These are phyloP conservation scores for Fusarium coicis DNA, from an alignment of 2,329 filamentous ascomycete species.

Conservation along the genomic window DNA sequence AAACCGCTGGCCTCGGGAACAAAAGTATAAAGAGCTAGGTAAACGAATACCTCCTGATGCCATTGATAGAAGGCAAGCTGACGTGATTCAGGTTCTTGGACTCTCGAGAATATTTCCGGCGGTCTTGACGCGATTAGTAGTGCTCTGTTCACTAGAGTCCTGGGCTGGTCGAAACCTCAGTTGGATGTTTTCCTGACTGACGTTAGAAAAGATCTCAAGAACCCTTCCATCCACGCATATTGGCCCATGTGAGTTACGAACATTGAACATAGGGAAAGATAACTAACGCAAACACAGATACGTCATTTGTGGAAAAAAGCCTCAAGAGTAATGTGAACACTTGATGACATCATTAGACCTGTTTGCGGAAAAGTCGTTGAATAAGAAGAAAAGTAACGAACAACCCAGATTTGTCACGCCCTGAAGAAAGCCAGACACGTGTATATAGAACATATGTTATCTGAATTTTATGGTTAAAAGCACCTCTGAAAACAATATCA, in stretches of 20 bases:
- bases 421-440: background rate
- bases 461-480: background rate
- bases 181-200: constrained; percentile 38
- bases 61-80: background rate
- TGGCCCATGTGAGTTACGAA: constrained; percentile 35
- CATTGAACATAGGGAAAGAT: background rate
- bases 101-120: constrained; percentile 29
- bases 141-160: constrained; percentile 42
- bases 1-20: constrained; percentile 61
- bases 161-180: constrained; percentile 42
- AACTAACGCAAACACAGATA: background rate
- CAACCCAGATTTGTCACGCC: background rate
- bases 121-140: constrained; percentile 42
- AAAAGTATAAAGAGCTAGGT: constrained; percentile 61
- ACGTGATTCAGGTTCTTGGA: constrained; percentile 13
- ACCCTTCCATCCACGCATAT: constrained; percentile 44
- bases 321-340: background rate
- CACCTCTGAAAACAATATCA: no score
- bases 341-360: background rate
- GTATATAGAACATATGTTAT: background rate
- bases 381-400: background rate
- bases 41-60: no score
- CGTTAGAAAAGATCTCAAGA: constrained; percentile 41
- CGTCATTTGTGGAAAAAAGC: constrained; percentile 9
- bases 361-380: background rate